Evolutionary conservation across 805 yeast genomes (phyloP), one percentile per base, ranked within the genome.

Genomic region (Kodamaea neixiangensis): DNA sequence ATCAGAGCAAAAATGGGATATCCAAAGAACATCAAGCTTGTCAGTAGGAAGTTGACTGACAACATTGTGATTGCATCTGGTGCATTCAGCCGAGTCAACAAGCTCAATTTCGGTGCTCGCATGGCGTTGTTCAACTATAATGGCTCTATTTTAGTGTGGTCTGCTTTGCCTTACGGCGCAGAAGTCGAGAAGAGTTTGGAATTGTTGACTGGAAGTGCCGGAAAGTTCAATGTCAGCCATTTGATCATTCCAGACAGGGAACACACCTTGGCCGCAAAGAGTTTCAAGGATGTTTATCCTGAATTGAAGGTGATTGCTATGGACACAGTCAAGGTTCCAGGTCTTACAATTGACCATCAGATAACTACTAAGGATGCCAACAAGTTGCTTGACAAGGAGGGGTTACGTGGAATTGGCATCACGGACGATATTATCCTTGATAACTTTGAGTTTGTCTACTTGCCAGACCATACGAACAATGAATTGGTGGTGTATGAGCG

Each of bases 191-290:
- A 66, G 35, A 72, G 78, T 1, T 53, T 82, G 50, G 61, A 68
- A 48, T 53, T 68, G 17, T 57, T 67, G 9, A 61, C 70, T 1
- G 71, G 69, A 4, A 67, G 67, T 15, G 63, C 66, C 2, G 64
- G 71, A 0, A 58, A 63, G 25, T 61, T 58, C 53, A 72, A 75
- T 22, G 72, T 83, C 38, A 63, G 77, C 1, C 78, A 81, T 54
- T 68, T 83, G 34, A 72, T 86, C 39, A 73, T 86, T 44, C 89
- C 90, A 1, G 88, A 86, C 59, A 59, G 55, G 29, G 87, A 82
- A 55, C 91, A 86, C 60, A 82, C 87, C 1, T 67, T 85, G 80
- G 87, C 86, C 2, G 80, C 84, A 10, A 60, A 65, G 20, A 76
- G 78, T 11, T 79, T 84, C 66, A 77, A 79, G 60, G 68, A 72